Evolutionary conservation across 1,284 basidiomycete species (phyloP), one percentile per base, ranked within the genome.

Genomic region (Rhodofomes roseus): DNA sequence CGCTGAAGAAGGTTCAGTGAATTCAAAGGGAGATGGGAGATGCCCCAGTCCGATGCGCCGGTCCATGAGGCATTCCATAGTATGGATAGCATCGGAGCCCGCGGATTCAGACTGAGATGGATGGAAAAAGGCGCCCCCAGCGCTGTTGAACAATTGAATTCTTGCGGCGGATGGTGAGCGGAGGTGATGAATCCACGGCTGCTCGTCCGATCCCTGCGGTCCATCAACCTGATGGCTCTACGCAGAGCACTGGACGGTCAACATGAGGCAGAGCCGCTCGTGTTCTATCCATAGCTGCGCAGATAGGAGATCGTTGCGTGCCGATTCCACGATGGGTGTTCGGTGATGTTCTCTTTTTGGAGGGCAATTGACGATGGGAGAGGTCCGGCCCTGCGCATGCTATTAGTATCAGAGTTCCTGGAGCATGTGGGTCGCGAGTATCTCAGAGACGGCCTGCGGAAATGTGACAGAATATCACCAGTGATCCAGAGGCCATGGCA

Each of bases 31-130:
- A 48, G 46, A 48, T 48, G 46, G 29, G 29, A 27, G 23, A 22
- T 3, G 25, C 25, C 2, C 16, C 25, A 25, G 6, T 48, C 46
- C 46, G 46, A 29, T 29, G 46, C 25, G 27, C 46, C 46, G 46
- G 46, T 12, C 5, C 46, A 52, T 36, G 50, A 37, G 34, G 50
- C 18, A 11, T 34, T 34, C 11, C 5, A 34, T 4, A 11, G 11
- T n/a, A 36, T 31, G 50, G 18, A 52, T 52, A 25, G 50, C 14
- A 51, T 52, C 50, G 50, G 50, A 52, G 50, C 36, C 50, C 31
- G 50, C 50, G 31, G 31, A 52, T 52, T 52, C 50, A 37, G 22
- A 34, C 50, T 52, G 50, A 34, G 50, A 52, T 37, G 34, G 50
- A 52, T 37, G 34, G 14, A 14, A 52, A 31, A 37, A 52, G 34